phyloP scores from a whole-genome alignment of 1,139 yeast genomes.

The Suhomyces wounanorum region DNA sequence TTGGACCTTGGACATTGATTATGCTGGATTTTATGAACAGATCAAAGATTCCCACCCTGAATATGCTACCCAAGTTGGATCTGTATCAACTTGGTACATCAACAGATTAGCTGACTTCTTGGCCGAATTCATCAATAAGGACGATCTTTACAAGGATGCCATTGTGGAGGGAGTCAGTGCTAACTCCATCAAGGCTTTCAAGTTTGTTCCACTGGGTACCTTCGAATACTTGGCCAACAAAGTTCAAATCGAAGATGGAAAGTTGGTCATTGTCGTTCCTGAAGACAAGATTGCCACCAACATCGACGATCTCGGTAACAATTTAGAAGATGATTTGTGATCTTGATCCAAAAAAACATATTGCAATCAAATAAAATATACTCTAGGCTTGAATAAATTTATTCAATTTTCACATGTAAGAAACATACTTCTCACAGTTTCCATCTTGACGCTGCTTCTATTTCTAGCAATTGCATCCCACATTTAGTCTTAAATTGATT shows the following conservation, averaged over 20 bases:
- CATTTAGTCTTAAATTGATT: too few relatives aligned
- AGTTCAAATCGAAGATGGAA: constrained; percentile 11
- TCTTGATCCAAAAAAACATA: too few relatives aligned
- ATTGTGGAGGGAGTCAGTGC: constrained; percentile 13
- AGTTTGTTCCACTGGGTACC: constrained; percentile 9
- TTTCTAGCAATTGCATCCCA: too few relatives aligned
- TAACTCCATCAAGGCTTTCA: constrained; percentile 10
- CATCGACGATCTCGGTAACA: constrained; percentile 10
- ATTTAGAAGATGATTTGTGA: constrained; percentile 6
- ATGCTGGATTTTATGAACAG: constrained; percentile 10
- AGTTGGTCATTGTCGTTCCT: constrained; percentile 11
- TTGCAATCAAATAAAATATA: too few relatives aligned
- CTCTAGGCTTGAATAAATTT: too few relatives aligned
- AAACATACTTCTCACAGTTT: too few relatives aligned
- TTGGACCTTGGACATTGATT: constrained; percentile 16
- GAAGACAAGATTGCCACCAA: constrained; percentile 7
- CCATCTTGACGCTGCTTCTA: too few relatives aligned
- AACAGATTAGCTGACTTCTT: constrained; percentile 8
- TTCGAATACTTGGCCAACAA: constrained; percentile 4
- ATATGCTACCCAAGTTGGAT: constrained; percentile 10
- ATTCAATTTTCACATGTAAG: too few relatives aligned
- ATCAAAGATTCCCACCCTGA: constrained; percentile 8
- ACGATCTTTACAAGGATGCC: constrained; percentile 16
- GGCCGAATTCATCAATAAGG: constrained; percentile 9
- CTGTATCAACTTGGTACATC: constrained; percentile 14